Base-by-base conservation (phyloP, 2,329 filamentous ascomycete genomes). In the Ophiosphaerella herpotricha region DNA sequence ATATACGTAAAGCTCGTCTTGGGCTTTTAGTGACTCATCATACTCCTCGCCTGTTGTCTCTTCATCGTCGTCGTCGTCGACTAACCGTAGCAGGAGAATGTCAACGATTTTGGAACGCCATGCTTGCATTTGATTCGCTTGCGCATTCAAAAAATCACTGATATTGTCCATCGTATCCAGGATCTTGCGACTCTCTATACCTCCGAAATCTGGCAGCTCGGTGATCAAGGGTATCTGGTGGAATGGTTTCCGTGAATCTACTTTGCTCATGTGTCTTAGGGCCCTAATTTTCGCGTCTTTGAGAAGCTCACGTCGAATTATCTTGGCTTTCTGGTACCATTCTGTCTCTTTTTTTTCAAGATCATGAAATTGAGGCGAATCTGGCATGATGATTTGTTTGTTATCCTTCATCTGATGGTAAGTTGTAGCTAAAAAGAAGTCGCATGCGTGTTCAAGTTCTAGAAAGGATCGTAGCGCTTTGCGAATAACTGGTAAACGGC, bases 1-100 rank as follows among this genome's bases (percentile, higher is more conserved):
- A 65, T 95, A 96, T 6, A 89, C 89, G 73, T 93, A 90, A 36
- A 97, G 83, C 67, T 95, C 86, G 54, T 97, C 93, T 73, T 97
- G 93, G 39, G 87, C 82, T 69, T 90, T 90, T 0, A 91, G 90
- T 0, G 93, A 96, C 29, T 89, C 84, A 59, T 91, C 89, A 55
- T 96, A 94, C 69, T 97, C 94, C 51, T 97, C 88, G 21, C 94
- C 94, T 9, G 91, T 93, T 2, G 85, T 82, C 50, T 96, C 90
- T 8, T 82, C 74, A n/a, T 77, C 78, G 13, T 76, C 75, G 35
- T 96, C 91, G 64, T 94, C 86, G 60, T 97, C 94, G 14, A 97
- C 85, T 1, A 97, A 79, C 0, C 90, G 85, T 52, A 85, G 82
- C 9, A 89, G 75, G 8, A 97, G 79, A 16, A 93, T 82, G 46